Percentiles rank a stretch among this genome's conserved stretches.
phyloP scores from a whole-genome alignment of 768 basidiomycete genomes.

The Psilocybe cyanescens region DNA sequence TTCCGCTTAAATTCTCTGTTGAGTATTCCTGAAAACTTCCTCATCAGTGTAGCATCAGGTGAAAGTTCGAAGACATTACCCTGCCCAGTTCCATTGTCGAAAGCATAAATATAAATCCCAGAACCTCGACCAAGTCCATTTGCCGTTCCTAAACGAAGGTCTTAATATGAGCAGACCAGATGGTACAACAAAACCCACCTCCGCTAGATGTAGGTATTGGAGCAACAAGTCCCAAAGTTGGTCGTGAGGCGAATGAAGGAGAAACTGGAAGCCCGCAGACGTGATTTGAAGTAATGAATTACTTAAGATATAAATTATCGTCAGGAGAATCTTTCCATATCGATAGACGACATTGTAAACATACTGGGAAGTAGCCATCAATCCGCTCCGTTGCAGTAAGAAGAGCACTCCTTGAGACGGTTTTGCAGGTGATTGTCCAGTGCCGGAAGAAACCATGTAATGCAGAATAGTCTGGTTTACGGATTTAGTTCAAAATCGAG shows the following conservation, averaged over 20 bases:
- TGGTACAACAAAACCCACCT: conserved; percentile 49
- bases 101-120: conserved; percentile 95
- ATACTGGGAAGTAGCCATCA: conserved; percentile 81
- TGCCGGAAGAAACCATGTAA: conserved; percentile 95
- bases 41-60: conserved; percentile 16
- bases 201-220: conserved; percentile 85
- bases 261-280: conserved; percentile 94
- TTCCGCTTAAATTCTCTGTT: conserved; percentile 75
- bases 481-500: neutral
- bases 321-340: conserved; percentile 5
- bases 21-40: conserved; percentile 76
- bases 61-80: conserved; percentile 45
- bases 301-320: conserved; percentile 31
- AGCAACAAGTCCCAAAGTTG: conserved; percentile 95
- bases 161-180: conserved; percentile 20
- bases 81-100: conserved; percentile 95
- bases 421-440: conserved; percentile 71
- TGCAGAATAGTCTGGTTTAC: conserved; percentile 83
- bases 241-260: conserved; percentile 91
- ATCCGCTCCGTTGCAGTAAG: conserved; percentile 79
- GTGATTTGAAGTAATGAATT: conserved; percentile 79
- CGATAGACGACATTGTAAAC: conserved; percentile 19
- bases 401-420: conserved; percentile 86
- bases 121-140: conserved; percentile 92
- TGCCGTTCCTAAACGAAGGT: conserved; percentile 63